Conservation (phyloP, 2,329 filamentous ascomycete species). For the Nigrospora oryzae region DNA sequence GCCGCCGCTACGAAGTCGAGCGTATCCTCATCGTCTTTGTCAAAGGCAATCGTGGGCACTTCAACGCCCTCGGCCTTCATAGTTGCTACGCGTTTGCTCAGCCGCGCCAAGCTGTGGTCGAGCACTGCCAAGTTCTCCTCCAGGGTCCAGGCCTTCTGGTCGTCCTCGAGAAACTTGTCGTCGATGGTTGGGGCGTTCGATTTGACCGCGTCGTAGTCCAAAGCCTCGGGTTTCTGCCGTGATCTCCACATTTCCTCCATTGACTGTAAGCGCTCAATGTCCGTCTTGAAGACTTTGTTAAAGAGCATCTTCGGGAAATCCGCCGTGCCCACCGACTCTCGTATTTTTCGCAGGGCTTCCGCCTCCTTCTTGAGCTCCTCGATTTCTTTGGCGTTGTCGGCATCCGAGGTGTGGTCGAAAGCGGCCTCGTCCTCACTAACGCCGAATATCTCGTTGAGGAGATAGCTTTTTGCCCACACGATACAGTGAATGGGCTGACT, state of each 20-base stretch:
- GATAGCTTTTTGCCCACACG: conserved; percentile 95
- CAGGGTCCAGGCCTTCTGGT: conserved; percentile 72
- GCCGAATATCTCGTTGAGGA: conserved; percentile 91
- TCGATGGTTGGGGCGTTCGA: conserved; percentile 40
- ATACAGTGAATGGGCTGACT: conserved; percentile 98
- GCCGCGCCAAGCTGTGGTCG: conserved; percentile 68
- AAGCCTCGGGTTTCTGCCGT: conserved; percentile 61
- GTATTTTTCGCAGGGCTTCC: conserved; percentile 73
- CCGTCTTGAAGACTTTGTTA: conserved; percentile 83
- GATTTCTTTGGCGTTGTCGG: conserved; percentile 82
- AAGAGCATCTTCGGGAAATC: conserved; percentile 77
- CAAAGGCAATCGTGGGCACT: conserved; percentile 69
- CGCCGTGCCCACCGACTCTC: conserved; percentile 68
- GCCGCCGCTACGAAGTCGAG: conserved; percentile 89
- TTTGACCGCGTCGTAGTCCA: conserved; percentile 59
- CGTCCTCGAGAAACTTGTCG: conserved; percentile 50
- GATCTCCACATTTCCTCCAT: conserved; percentile 98
- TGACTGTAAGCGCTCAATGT: conserved; percentile 71
- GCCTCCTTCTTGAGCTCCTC: conserved; percentile 79
- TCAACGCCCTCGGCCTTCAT: conserved; percentile 42
- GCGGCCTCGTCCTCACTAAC: conserved; percentile 78
- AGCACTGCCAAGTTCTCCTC: conserved; percentile 83
- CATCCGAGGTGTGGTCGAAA: conserved; percentile 71
- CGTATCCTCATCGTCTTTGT: conserved; percentile 94
- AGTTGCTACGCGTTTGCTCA: conserved; percentile 65